Percentiles rank a stretch among this genome's conserved stretches.
These are phyloP conservation scores for Rhizopogon salebrosus DNA, from an alignment of 768 basidiomycete species.

Conservation along the genomic window DNA sequence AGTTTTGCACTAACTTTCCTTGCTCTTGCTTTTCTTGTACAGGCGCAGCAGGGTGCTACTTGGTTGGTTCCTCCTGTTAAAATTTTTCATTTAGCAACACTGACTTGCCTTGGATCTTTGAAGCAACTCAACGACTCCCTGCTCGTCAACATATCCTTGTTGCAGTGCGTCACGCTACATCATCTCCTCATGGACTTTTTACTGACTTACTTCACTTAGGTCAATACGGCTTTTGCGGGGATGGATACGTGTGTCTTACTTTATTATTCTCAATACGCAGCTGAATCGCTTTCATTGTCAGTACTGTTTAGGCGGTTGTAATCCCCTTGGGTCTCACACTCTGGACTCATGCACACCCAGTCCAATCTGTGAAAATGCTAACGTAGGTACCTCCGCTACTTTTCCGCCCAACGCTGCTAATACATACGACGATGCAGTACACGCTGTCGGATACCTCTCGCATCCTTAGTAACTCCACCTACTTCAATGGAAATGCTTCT, in stretches of 20 bases:
- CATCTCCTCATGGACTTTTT: neutral
- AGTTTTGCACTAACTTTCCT: slow-evolving; percentile 16
- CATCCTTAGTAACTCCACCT: slow-evolving; percentile 58
- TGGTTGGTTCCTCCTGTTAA: slow-evolving; percentile 12
- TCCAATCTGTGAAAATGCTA: slow-evolving; percentile 64
- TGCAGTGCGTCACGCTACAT: slow-evolving; percentile 36
- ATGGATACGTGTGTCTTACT: slow-evolving; percentile 29
- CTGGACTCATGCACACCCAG: slow-evolving; percentile 64
- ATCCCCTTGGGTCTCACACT: slow-evolving; percentile 64
- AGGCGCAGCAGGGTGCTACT: slow-evolving; percentile 22
- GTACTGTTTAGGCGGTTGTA: slow-evolving; percentile 87
- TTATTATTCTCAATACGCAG: neutral
- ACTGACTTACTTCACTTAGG: slow-evolving; percentile 23
- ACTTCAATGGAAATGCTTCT: slow-evolving; percentile 71
- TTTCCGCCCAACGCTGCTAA: neutral
- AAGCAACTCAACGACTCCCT: slow-evolving; percentile 34
- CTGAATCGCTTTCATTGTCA: slow-evolving; percentile 21
- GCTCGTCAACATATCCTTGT: slow-evolving; percentile 35
- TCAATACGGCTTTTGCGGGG: slow-evolving; percentile 52
- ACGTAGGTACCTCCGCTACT: slow-evolving; percentile 32
- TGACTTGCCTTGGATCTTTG: neutral
- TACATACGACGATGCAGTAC: slow-evolving; percentile 34
- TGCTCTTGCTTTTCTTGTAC: slow-evolving; percentile 13
- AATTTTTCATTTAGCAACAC: neutral
- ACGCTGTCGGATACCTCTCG: slow-evolving; percentile 62